Conservation (phyloP, 2,329 filamentous ascomycete species). For the Tricladium varicosporioides region DNA sequence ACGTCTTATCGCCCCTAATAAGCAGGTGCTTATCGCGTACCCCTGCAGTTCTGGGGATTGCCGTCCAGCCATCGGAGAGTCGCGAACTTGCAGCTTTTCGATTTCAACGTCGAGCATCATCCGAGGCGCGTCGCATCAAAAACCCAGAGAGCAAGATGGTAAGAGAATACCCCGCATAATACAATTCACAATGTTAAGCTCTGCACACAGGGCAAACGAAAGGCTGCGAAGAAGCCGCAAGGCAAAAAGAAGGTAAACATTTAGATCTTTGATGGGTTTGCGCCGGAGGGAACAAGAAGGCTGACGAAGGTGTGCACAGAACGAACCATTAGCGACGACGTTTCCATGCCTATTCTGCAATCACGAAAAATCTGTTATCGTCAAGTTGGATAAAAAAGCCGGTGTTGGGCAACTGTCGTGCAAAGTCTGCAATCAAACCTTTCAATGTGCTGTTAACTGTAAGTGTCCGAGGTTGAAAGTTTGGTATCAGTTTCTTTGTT, state of each 20-base stretch:
- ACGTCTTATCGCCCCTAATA: not conserved
- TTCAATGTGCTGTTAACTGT: slow-evolving; percentile 94
- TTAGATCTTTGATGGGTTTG: not conserved
- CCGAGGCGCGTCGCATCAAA: not conserved
- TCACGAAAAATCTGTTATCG: slow-evolving; percentile 86
- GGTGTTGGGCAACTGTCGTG: slow-evolving; percentile 83
- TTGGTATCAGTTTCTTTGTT: not conserved
- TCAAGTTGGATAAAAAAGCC: slow-evolving; percentile 91
- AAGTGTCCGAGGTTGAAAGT: slow-evolving; percentile 36
- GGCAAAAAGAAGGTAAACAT: slow-evolving; percentile 74
- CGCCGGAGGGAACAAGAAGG: not conserved
- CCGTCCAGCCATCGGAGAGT: not conserved
- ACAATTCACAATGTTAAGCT: not conserved
- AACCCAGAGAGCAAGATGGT: slow-evolving; percentile 5
- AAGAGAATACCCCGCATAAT: not conserved
- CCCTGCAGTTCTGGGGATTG: not conserved
- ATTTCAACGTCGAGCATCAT: not conserved
- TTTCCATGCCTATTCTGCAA: slow-evolving; percentile 99
- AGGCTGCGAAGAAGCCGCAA: slow-evolving; percentile 78
- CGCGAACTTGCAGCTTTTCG: not conserved
- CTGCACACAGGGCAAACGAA: slow-evolving; percentile 79
- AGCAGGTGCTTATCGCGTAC: not conserved
- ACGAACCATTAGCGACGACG: slow-evolving; percentile 72
- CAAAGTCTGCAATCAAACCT: slow-evolving; percentile 90
- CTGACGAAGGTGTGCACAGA: slow-evolving; percentile 39